A percentile compares a stretch with the other conserved stretches of the same genome.
Evolutionary conservation across 1,139 yeast species (phyloP).

Genomic region (Geotrichum klebahnii): DNA sequence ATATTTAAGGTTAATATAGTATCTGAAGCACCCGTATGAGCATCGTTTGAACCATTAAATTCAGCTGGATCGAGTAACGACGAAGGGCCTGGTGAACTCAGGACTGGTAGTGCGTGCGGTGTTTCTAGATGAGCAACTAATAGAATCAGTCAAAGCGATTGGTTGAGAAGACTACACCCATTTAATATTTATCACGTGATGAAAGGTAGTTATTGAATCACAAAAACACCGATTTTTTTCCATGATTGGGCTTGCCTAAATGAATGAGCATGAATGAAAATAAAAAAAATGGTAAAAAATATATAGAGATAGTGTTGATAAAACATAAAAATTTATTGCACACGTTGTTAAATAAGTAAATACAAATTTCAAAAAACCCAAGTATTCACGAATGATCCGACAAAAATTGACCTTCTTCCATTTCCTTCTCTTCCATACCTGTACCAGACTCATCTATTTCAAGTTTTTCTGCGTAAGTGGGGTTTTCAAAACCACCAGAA

Average conservation of each 20-base stretch:
- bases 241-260: no score
- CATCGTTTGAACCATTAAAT: neutral
- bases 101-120: neutral
- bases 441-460: no score
- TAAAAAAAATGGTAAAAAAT: no score
- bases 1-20: neutral
- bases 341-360: neutral
- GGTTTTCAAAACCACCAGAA: neutral
- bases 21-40: neutral
- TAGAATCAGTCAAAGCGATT: neutral
- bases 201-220: neutral
- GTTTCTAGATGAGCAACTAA: neutral
- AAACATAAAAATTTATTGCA: neutral
- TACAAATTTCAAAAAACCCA: slow-evolving; percentile 6
- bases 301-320: no score
- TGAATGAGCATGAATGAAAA: no score
- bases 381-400: slow-evolving; percentile 8
- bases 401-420: no score
- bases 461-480: neutral
- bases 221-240: no score
- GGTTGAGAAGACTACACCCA: neutral
- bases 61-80: neutral
- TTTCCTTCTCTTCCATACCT: no score
- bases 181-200: neutral
- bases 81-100: neutral